These are phyloP conservation scores for Lachancea kluyveri DNA, from an alignment of 805 yeast species.

Conservation along the genomic window DNA sequence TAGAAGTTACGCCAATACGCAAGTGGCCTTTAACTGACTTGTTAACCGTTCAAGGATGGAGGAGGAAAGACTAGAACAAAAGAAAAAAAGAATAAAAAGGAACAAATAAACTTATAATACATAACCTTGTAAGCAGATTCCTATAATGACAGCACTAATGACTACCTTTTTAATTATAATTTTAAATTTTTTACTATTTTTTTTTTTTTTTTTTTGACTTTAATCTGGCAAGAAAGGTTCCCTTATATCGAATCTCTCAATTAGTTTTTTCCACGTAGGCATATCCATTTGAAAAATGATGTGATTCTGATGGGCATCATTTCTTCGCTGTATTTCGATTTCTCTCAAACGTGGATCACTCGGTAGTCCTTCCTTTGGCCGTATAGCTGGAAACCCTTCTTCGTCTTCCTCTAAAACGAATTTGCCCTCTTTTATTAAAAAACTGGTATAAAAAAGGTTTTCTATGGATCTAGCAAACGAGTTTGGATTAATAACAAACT, in stretches of 20 bases:
- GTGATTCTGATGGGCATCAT: slow-evolving; percentile 41
- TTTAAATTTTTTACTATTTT: too few species aligned
- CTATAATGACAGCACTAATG: too few species aligned
- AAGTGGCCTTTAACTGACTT: slow-evolving; percentile 76
- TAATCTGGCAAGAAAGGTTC: slow-evolving; percentile 38
- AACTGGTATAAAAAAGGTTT: slow-evolving; percentile 76
- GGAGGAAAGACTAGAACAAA: slow-evolving; percentile 3
- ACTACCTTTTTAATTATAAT: too few species aligned
- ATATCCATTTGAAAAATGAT: slow-evolving; percentile 68
- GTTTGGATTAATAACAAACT: slow-evolving; percentile 65
- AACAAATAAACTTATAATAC: too few species aligned
- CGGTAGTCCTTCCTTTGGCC: slow-evolving; percentile 29
- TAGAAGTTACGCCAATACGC: slow-evolving; percentile 57
- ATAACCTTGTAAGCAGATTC: too few species aligned
- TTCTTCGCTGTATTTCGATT: slow-evolving; percentile 21
- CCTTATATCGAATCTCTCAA: slow-evolving; percentile 48
- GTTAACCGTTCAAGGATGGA: slow-evolving; percentile 48
- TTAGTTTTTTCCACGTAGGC: slow-evolving; percentile 55
- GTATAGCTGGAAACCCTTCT: slow-evolving; percentile 40
- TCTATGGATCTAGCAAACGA: slow-evolving; percentile 79
- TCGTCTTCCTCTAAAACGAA: slow-evolving; percentile 48
- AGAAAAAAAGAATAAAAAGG: slow-evolving; percentile 1
- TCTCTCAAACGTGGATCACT: slow-evolving; percentile 19
- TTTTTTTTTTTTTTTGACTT: neutral
- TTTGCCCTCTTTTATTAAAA: slow-evolving; percentile 68